These are phyloP conservation scores for Calvatia gigantea DNA, from an alignment of 768 basidiomycete species.

Conservation along the genomic window DNA sequence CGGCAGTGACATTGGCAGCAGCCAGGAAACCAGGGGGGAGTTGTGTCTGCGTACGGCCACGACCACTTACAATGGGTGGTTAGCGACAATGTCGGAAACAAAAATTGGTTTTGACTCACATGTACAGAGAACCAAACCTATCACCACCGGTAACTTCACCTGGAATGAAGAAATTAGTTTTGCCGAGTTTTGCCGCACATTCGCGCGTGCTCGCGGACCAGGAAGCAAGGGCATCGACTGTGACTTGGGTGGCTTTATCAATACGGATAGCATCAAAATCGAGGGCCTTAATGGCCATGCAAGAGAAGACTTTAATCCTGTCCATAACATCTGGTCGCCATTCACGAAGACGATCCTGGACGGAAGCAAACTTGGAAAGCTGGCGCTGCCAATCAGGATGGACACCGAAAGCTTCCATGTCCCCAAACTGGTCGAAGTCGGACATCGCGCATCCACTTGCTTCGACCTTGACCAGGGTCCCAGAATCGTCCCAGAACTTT, in stretches of 20 bases:
- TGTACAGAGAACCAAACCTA: conserved; percentile 82
- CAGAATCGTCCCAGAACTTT: conserved; percentile 77
- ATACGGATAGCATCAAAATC: conserved; percentile 94
- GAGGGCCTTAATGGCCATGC: conserved; percentile 82
- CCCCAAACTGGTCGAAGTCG: conserved; percentile 94
- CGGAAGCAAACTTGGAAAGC: conserved; percentile 91
- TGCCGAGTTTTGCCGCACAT: conserved; percentile 70
- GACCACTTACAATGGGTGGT: conserved; percentile 50
- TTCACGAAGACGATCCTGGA: conserved; percentile 93
- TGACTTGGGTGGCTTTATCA: conserved; percentile 92
- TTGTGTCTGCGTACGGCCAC: conserved; percentile 79
- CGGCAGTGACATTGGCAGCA: conserved; percentile 63
- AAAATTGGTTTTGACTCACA: conserved; percentile 42
- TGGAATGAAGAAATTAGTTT: conserved; percentile 86
- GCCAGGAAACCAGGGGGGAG: conserved; percentile 62
- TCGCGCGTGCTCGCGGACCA: conserved; percentile 75
- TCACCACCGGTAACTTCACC: conserved; percentile 96
- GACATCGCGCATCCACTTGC: conserved; percentile 71
- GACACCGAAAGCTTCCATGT: conserved; percentile 97
- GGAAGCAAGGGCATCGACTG: conserved; percentile 70
- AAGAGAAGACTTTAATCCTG: conserved; percentile 75
- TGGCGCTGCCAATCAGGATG: conserved; percentile 94
- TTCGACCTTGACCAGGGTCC: conserved; percentile 54
- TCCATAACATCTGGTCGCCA: conserved; percentile 81
- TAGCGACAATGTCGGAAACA: background rate